Evolutionary conservation across 176 grass and related monocot genomes (phyloP).

Genomic region (Urochloa ruziziensis): DNA sequence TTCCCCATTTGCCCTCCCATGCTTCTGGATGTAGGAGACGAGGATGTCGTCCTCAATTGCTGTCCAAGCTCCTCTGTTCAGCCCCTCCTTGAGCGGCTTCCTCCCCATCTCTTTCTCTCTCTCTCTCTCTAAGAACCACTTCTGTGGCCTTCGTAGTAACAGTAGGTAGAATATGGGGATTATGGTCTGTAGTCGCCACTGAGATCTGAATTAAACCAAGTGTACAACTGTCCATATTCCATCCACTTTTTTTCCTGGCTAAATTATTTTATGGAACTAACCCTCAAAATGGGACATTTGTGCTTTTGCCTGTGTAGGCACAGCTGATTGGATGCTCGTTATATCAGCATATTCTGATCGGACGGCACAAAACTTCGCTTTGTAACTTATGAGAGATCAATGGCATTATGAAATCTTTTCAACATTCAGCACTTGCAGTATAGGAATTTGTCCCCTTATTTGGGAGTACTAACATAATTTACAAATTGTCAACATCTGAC

Average conservation of each 20-base stretch:
- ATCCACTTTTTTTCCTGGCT: neutral
- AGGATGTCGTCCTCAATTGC: conserved; percentile 51
- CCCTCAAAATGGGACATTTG: neutral
- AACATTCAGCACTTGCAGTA: neutral
- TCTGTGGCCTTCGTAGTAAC: neutral
- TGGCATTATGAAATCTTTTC: neutral
- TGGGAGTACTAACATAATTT: neutral
- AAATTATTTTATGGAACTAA: neutral
- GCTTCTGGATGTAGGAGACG: conserved; percentile 41
- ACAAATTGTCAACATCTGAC: neutral
- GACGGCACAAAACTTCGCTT: too few species aligned
- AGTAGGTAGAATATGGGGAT: neutral
- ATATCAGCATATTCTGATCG: too few species aligned
- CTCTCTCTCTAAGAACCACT: neutral
- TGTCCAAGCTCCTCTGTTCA: conserved; percentile 67
- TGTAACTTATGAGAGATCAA: too few species aligned
- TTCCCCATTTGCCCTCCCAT: conserved; percentile 62
- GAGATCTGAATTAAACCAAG: neutral
- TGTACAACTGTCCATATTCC: neutral
- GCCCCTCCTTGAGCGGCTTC: conserved; percentile 52
- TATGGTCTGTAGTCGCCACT: neutral
- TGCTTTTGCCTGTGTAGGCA: too few species aligned
- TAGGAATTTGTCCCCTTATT: neutral
- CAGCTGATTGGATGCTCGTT: too few species aligned
- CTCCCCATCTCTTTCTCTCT: conserved; percentile 38